Base-by-base conservation (phyloP, 148 eudicot genomes). In the Hydrangea macrophylla region DNA sequence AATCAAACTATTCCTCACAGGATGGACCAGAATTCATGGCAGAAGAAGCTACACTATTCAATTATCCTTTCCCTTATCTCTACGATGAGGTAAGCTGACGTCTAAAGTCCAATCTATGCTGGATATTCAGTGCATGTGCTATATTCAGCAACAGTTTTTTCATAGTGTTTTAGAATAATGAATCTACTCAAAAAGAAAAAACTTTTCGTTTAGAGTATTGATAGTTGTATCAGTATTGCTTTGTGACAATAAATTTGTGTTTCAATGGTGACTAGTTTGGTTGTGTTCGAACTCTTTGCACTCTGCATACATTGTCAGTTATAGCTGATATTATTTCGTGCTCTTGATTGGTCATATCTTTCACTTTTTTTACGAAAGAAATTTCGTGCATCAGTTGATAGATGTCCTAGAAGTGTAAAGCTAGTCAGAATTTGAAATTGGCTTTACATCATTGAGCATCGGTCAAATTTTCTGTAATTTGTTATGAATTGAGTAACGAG, bases 21-120 rank as follows among this genome's bases (percentile, higher is more conserved):
- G 99, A 95, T 78, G 99, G 99, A 78, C 99, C 99, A 36, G 83
- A 84, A 51, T 83, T 78, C 65, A 91, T 95, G 96, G 94, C 96
- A 40, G 92, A 91, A 82, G 99, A 91, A 27, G 99, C 97, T 24
- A 89, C 78, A 75, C 24, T 73, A 17, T 80, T 70, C 77, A 83
- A 81, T 13, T 95, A 95, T 70, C 94, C 97, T 40, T 95, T 95
- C 73, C 99, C 99, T 33, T 91, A 95, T 79, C 83, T 95, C 23
- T 95, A 87, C 78, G 97, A 95, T 65, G 88, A 87, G 92, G 96
- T 85, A 72, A 57, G 78, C 78, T 32, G 55, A 62, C 65, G 67
- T n/a, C n/a, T 58, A 60, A 55, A 40, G 54, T 27, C 65, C 48
- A 4, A 27, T 55, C 17, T 56, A 27, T 62, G 27, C 2, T 31